Conservation (phyloP, 2,329 filamentous ascomycete genomes). For the Fusarium sp. region DNA sequence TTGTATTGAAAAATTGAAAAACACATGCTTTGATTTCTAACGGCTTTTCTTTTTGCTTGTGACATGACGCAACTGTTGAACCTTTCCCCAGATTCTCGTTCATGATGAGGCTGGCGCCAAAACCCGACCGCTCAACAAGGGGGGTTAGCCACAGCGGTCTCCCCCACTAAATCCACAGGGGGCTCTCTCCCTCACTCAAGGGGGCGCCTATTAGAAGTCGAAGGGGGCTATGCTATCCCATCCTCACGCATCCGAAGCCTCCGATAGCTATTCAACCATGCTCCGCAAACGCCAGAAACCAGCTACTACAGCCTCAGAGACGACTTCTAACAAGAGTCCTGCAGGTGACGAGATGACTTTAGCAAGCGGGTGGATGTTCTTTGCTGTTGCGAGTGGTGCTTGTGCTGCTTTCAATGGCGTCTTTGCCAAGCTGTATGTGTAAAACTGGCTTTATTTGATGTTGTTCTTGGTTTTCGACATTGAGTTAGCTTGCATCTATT, state of each 20-base stretch:
- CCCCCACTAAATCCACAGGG: conserved; percentile 35
- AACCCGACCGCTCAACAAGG: conserved; percentile 2
- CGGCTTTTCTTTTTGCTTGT: neutral
- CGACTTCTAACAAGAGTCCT: neutral
- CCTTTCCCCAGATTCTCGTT: conserved; percentile 34
- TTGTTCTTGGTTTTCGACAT: neutral
- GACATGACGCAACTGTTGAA: neutral
- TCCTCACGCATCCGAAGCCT: conserved; percentile 31
- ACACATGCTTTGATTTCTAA: conserved; percentile 1
- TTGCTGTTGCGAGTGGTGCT: conserved; percentile 79
- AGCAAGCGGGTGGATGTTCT: conserved; percentile 68
- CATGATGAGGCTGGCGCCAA: conserved; percentile 11
- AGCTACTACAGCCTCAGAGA: conserved; percentile 18
- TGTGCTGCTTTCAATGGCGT: conserved; percentile 86
- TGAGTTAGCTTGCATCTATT: neutral
- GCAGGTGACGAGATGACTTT: conserved; percentile 16
- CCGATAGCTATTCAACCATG: conserved; percentile 36
- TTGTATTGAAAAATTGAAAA: conserved; percentile 16
- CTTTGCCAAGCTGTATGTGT: conserved; percentile 81
- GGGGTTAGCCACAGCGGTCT: conserved; percentile 1
- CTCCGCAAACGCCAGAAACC: conserved; percentile 44
- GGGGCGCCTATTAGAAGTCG: neutral
- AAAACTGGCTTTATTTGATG: neutral
- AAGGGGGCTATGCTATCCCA: conserved; percentile 16
- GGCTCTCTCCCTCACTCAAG: conserved; percentile 5